Evolutionary conservation across 2,329 filamentous ascomycete genomes (phyloP).

Genomic region (Calonectria pteridis): DNA sequence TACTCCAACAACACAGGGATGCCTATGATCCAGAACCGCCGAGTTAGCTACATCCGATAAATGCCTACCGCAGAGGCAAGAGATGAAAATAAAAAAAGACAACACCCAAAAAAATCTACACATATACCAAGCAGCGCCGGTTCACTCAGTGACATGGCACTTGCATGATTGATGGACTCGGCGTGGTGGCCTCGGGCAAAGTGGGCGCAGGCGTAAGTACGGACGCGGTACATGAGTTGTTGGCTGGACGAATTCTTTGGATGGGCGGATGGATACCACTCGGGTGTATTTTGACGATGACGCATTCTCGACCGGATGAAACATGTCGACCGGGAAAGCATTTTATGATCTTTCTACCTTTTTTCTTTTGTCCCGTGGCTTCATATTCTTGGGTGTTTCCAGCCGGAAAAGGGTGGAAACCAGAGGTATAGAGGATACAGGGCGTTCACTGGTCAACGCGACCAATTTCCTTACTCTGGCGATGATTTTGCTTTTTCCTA

Average conservation of each 20-base stretch:
- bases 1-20: conserved; percentile 52
- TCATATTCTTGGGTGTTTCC: conserved; percentile 15
- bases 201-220: conserved; percentile 39
- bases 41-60: conserved; percentile 56
- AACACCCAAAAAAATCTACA: conserved; percentile 18
- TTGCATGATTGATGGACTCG: conserved; percentile 44
- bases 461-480: conserved; percentile 15
- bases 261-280: conserved; percentile 42
- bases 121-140: conserved; percentile 24
- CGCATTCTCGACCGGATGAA: conserved; percentile 21
- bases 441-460: conserved; percentile 12
- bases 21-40: conserved; percentile 55
- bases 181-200: conserved; percentile 30
- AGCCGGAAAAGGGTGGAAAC: conserved; percentile 2
- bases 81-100: conserved; percentile 28
- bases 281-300: conserved; percentile 31
- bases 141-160: conserved; percentile 3
- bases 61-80: conserved; percentile 14
- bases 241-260: conserved; percentile 33
- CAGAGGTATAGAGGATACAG: not conserved
- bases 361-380: conserved; percentile 37
- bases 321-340: conserved; percentile 12
- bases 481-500: conserved; percentile 17
- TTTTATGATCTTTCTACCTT: conserved; percentile 26
- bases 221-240: conserved; percentile 34